Evolutionary conservation across 441 rosid genomes (phyloP).

Genomic region (Eruca vesicaria): DNA sequence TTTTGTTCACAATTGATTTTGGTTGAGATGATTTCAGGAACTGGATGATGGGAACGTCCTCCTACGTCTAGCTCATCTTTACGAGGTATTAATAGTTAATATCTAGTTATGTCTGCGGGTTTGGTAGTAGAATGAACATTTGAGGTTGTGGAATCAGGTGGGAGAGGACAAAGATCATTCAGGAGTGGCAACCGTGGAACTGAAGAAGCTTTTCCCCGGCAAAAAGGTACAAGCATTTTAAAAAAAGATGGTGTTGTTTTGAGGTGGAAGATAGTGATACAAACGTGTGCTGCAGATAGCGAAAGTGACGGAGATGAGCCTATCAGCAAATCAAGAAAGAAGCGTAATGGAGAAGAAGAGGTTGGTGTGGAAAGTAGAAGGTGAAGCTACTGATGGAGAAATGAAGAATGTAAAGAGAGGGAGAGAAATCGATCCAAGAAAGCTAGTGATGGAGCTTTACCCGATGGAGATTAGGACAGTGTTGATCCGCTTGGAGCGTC

Average conservation of each 20-base stretch:
- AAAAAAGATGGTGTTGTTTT: background rate
- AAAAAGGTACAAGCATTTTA: constrained; percentile 52
- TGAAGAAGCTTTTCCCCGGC: constrained; percentile 60
- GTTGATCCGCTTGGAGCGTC: constrained; percentile 37
- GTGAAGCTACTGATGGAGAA: constrained; percentile 27
- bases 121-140: constrained; percentile 5
- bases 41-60: constrained; percentile 58
- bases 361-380: constrained; percentile 62
- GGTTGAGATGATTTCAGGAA: constrained; percentile 43
- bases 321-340: constrained; percentile 78
- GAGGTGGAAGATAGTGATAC: background rate
- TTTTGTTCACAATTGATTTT: constrained; percentile 16
- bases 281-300: constrained; percentile 41
- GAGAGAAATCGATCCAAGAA: constrained; percentile 46
- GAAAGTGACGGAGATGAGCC: constrained; percentile 56
- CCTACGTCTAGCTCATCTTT: constrained; percentile 63
- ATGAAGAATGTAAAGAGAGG: constrained; percentile 43
- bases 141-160: constrained; percentile 42
- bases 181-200: constrained; percentile 60
- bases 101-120: background rate
- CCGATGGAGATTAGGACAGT: constrained; percentile 68
- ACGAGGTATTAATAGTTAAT: constrained; percentile 46
- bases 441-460: constrained; percentile 52
- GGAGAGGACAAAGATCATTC: constrained; percentile 89
- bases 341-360: constrained; percentile 58